Conservation (phyloP, 768 basidiomycete species). For the Coprinopsis strossmayeri region DNA sequence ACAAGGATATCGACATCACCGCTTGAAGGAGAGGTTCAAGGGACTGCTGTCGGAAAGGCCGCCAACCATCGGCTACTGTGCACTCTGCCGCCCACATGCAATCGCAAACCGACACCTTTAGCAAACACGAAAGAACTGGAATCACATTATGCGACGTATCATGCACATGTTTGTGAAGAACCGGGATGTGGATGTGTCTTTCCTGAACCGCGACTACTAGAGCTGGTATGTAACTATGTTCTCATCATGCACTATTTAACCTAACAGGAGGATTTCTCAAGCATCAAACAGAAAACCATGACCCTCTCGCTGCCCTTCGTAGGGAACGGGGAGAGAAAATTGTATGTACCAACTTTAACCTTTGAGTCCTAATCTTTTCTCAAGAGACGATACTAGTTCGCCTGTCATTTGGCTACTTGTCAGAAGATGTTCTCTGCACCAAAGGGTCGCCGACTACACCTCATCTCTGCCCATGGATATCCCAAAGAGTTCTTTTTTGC, state of each 20-base stretch:
- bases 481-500: conserved; percentile 90
- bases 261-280: conserved; percentile 18
- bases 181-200: conserved; percentile 73
- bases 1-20: background rate
- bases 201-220: conserved; percentile 72
- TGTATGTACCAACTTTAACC: conserved; percentile 38
- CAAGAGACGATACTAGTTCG: conserved; percentile 43
- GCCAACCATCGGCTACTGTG: conserved; percentile 48
- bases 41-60: background rate
- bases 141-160: conserved; percentile 75
- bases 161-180: conserved; percentile 76
- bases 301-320: conserved; percentile 71
- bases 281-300: conserved; percentile 87
- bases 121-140: conserved; percentile 66
- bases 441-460: conserved; percentile 70
- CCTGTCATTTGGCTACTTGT: conserved; percentile 65
- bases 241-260: conserved; percentile 5
- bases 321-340: conserved; percentile 84
- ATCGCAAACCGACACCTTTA: conserved; percentile 57
- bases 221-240: conserved; percentile 44
- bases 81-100: conserved; percentile 80
- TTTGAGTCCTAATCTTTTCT: conserved; percentile 7
- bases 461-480: conserved; percentile 76
- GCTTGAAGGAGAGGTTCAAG: background rate
- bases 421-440: conserved; percentile 60